phyloP scores from a whole-genome alignment of 176 grass and related monocot genomes.

The Musa itinerans region DNA sequence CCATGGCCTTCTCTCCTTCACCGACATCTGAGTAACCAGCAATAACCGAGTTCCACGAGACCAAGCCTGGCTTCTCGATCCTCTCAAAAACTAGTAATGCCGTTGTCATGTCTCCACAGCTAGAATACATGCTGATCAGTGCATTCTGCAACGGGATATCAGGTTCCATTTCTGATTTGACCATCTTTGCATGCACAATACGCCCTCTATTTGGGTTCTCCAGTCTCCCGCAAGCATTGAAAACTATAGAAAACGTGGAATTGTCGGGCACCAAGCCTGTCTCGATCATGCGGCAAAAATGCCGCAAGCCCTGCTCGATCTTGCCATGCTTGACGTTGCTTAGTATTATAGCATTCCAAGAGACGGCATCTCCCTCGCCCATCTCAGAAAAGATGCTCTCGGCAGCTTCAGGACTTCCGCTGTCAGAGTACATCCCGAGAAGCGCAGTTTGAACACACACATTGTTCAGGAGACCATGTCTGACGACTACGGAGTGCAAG shows the following conservation, averaged over 20 bases:
- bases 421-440: constrained; percentile 57
- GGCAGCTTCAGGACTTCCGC: constrained; percentile 34
- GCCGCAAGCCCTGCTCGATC: constrained; percentile 27
- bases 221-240: constrained; percentile 41
- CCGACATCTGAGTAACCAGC: constrained; percentile 45
- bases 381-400: constrained; percentile 64
- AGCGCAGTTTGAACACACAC: constrained; percentile 59
- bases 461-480: constrained; percentile 37
- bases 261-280: constrained; percentile 34
- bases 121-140: constrained; percentile 66
- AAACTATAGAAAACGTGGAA: constrained; percentile 38
- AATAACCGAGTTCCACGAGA: constrained; percentile 87
- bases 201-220: constrained; percentile 31
- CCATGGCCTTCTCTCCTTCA: constrained; percentile 45
- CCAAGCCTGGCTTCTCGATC: constrained; percentile 45
- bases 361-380: constrained; percentile 37
- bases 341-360: constrained; percentile 66
- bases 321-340: constrained; percentile 49
- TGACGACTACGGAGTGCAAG: constrained; percentile 24
- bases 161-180: constrained; percentile 47
- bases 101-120: constrained; percentile 44
- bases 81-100: constrained; percentile 44
- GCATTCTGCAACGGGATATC: constrained; percentile 61
- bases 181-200: constrained; percentile 59
- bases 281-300: constrained; percentile 39